phyloP scores from a whole-genome alignment of 148 eudicot species.

The Camellia granthamiana region DNA sequence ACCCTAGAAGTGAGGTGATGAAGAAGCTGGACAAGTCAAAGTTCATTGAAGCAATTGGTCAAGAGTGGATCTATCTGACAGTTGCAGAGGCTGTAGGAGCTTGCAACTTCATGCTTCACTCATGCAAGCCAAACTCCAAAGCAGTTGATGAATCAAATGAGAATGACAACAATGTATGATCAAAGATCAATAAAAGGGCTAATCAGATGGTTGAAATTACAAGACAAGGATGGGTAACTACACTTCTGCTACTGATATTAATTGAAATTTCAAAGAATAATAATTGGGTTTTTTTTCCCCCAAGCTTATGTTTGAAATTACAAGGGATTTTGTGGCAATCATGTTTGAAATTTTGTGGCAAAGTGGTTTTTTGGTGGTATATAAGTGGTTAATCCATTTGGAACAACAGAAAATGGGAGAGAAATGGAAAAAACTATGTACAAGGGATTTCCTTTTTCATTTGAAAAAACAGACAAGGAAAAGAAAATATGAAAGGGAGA shows the following conservation, averaged over 20 bases:
- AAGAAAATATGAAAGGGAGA: not conserved
- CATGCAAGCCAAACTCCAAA: conserved; percentile 22
- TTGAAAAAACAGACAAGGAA: not conserved
- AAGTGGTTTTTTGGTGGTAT: too few species aligned
- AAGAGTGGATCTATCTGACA: conserved; percentile 42
- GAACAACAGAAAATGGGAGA: not conserved
- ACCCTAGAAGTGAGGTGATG: conserved; percentile 62
- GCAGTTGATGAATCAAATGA: conserved; percentile 10
- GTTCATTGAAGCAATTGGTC: conserved; percentile 34
- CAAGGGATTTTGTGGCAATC: too few species aligned
- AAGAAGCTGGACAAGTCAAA: conserved; percentile 55
- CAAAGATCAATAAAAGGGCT: not conserved
- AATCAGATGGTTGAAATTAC: not conserved
- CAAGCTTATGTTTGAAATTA: too few species aligned
- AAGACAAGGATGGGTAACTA: not conserved
- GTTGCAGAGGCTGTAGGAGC: conserved; percentile 55
- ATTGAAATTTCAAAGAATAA: too few species aligned
- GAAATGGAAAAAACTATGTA: not conserved
- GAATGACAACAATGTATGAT: conserved; percentile 17
- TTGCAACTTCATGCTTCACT: conserved; percentile 37
- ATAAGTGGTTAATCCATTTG: too few species aligned
- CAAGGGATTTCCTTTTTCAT: not conserved
- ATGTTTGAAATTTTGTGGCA: too few species aligned
- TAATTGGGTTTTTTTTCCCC: too few species aligned
- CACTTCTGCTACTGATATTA: not conserved